Base-by-base conservation (phyloP, 805 yeast species). In the Scheffersomyces lignosus region DNA sequence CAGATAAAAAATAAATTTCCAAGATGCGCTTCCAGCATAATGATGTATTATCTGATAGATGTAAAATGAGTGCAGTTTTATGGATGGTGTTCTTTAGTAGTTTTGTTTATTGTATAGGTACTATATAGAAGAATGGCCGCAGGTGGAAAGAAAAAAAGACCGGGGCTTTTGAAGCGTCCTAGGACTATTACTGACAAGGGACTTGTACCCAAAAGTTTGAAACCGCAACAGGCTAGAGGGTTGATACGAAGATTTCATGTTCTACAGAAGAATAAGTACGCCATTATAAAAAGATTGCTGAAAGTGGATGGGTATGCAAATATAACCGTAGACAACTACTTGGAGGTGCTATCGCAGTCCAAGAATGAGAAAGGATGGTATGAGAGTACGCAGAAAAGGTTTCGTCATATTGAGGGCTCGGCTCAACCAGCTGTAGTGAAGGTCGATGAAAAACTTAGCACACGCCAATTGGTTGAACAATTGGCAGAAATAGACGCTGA, bases 221-320 rank as follows among this genome's bases (percentile, higher is more conserved):
- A 83, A 58, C 95, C 88, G 3, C 71, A 74, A 29, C 70, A 78
- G 49, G 83, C 96, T 0, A 68, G 96, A 32, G 80, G 77, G 49
- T 70, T 90, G 15, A 90, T 90, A 18, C 72, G 96, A 37, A 60
- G 88, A 27, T 88, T 78, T 46, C 97, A 89, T 58, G 73, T 78
- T 2, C 65, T 90, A 12, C 71, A 82, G 38, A 86, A 83, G 47
- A 72, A 77, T 42, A 71, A 73, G 43, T 58, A 67, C 14, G 43
- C 64, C 2, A 60, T 82, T 3, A 47, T 76, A 31, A 37, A 39
- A 4, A 56, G 55, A 34, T 17, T 40, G 30, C 17, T 14, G 41
- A n/a, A 13, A 13, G 33, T 5, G 15, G 13, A 26, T 7, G 7
- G 9, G 7, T 26, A 36, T 7, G 18, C 18, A 4, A 31, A 30